Evolutionary conservation across 2,329 filamentous ascomycete genomes (phyloP).

Genomic region (Verticillium klebahnii): DNA sequence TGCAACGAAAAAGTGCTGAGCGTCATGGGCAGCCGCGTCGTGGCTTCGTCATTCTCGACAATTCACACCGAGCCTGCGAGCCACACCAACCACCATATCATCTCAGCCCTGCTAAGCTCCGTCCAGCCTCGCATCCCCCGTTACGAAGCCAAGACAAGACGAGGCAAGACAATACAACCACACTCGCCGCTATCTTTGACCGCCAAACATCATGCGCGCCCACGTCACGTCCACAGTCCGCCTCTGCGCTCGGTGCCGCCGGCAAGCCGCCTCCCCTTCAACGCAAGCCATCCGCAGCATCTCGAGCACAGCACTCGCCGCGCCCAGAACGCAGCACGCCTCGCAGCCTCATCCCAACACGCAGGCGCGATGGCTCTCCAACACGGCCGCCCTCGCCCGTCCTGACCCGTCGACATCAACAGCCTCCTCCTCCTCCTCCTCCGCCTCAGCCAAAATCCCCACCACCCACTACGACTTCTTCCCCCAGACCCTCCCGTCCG

Average conservation of each 20-base stretch:
- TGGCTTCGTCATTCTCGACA: constrained; percentile 1
- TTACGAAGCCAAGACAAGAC: neutral
- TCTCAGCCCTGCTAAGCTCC: neutral
- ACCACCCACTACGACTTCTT: constrained; percentile 83
- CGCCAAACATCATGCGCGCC: constrained; percentile 17
- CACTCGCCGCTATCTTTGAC: neutral
- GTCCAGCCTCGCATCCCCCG: neutral
- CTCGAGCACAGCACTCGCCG: constrained; percentile 1
- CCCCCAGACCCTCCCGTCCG: constrained; percentile 68
- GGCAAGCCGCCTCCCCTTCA: constrained; percentile 16
- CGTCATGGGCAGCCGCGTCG: neutral
- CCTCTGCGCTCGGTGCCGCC: constrained; percentile 28
- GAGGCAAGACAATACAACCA: neutral
- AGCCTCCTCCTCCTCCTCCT: neutral
- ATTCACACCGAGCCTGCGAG: neutral
- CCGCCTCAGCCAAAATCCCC: constrained; percentile 8
- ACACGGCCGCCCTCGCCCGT: neutral
- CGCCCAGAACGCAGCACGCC: neutral
- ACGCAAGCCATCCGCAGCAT: constrained; percentile 10
- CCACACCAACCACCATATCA: neutral
- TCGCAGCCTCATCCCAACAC: neutral
- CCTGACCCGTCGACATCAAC: constrained; percentile 4
- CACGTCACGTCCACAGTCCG: constrained; percentile 19
- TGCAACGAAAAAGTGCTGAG: neutral
- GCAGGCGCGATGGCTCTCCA: constrained; percentile 9